Evolutionary conservation across 2,329 filamentous ascomycete species (phyloP), one percentile per base, ranked within the genome.

Genomic region (Stagonosporopsis chrysanthemi): DNA sequence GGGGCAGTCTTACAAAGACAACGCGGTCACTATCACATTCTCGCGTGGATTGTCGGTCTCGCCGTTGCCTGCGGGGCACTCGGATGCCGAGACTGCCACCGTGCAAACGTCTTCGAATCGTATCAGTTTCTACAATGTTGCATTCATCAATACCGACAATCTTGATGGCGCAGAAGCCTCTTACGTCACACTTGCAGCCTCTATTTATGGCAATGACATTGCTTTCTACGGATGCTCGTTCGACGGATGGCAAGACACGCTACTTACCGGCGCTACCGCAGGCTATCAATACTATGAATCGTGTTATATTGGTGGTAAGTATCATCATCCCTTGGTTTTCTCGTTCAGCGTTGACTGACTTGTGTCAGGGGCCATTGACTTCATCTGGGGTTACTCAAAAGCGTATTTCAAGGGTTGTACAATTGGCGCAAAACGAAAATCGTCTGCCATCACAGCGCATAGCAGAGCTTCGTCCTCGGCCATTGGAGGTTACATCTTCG

Each of bases 51-150:
- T 77, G 38, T 77, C 76, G 43, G 81, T 84, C 36, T 66, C 79
- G 39, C 80, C 61, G 9, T 52, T 64, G 8, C 67, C 68, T 12
- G 59, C 40, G 14, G 64, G 71, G 64, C 66, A 69, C 24, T 65
- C 60, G 2, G 82, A 88, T 62, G 85, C 87, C 53, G 73, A 75
- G 58, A 86, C 80, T 17, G 78, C 72, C 3, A 82, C 80, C 0
- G 66, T 82, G 17, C 74, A 80, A 17, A 79, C 77, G 4, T 71
- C 69, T 56, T 79, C 82, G 1, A 73, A 67, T 12, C 78, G 82
- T 56, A 82, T 87, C 57, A 82, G 81, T 63, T 71, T 87, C 24
- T 88, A 88, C 75, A 88, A 88, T 58, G 77, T 88, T 65, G 84
- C 86, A 65, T 78, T 84, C 55, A 61, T 69, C 45, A 69, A 69